Base-by-base conservation (phyloP, 441 rosid genomes). In the Pelargonium citronellum region DNA sequence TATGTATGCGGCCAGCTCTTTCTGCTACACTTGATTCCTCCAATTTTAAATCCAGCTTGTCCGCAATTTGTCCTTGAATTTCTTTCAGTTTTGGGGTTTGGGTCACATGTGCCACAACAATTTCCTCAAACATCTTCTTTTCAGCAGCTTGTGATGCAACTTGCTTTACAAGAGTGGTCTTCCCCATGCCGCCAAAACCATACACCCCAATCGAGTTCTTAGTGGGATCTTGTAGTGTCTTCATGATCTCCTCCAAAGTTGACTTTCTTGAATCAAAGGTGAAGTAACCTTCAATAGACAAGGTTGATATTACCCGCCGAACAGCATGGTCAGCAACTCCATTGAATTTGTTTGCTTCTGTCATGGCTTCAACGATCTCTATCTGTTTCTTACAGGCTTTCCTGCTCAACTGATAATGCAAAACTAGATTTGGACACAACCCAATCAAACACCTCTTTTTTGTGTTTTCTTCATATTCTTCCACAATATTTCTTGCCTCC, bases 131-230 rank as follows among this genome's bases (percentile, higher is more conserved):
- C 12, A 67, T 15, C 3, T 12, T 64, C 7, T 46, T 49, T 47
- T 34, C 67, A 12, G 61, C 19, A 9, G 47, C 77, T 43, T 37
- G 58, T 19, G 0, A 10, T 2, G 53, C 70, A 20, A 75, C 55
- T 12, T 71, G 34, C 16, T 62, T 67, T 10, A 9, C 77, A 0
- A 71, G 68, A 0, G 67, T 67, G 17, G 74, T 73, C 64, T 81
- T 79, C 2, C 84, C 84, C 0, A 72, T 44, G 5, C 80, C 82
- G 0, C 68, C 51, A 41, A 68, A 5, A 7, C 80, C 80, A 5
- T 49, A 70, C 11, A 75, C 71, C 12, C 81, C 81, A 13, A 75
- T 49, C 37, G 53, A 44, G 13, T 57, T 60, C 2, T 69, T 63
- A 20, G 67, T 61, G 11, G 19, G 4, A 27, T 67, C 64, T 8